phyloP scores from a whole-genome alignment of 495 filamentous ascomycete species.

The Penicillium malachiteum region DNA sequence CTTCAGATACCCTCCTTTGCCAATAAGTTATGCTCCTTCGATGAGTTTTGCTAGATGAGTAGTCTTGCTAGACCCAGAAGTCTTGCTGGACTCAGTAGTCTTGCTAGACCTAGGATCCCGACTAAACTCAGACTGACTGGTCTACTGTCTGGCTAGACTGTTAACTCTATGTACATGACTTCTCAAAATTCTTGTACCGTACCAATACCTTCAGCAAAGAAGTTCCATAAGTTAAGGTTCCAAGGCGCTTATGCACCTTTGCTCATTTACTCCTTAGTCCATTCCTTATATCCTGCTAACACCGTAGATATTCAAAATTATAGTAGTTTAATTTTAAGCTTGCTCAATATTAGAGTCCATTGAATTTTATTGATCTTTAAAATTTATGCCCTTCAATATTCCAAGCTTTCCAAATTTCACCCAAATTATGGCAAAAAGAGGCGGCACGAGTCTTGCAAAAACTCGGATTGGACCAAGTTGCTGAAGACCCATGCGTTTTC shows the following conservation, averaged over 20 bases:
- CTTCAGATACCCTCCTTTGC: no score
- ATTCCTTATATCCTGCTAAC: not conserved
- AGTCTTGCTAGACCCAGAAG: no score
- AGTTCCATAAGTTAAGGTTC: not conserved
- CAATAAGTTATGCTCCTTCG: no score
- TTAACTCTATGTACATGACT: no score
- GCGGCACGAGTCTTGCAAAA: slow-evolving; percentile 12
- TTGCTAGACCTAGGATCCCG: no score
- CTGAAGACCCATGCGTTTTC: slow-evolving; percentile 21
- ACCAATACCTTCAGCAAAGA: not conserved
- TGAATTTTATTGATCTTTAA: not conserved
- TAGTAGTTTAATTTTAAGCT: not conserved
- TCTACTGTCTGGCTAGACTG: no score
- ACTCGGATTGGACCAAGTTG: slow-evolving; percentile 16
- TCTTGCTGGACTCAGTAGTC: no score
- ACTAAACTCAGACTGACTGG: no score
- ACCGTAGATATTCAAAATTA: not conserved
- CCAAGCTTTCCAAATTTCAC: not conserved
- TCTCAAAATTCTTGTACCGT: no score
- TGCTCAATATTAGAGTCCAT: not conserved
- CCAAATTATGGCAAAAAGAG: slow-evolving; percentile 23
- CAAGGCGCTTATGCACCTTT: not conserved
- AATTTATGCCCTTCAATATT: slow-evolving; percentile 1
- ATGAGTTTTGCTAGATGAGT: no score
- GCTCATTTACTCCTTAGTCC: slow-evolving; percentile 6